Base-by-base conservation (phyloP, 108 stramenopile species). In the Cyclotella sp. region DNA sequence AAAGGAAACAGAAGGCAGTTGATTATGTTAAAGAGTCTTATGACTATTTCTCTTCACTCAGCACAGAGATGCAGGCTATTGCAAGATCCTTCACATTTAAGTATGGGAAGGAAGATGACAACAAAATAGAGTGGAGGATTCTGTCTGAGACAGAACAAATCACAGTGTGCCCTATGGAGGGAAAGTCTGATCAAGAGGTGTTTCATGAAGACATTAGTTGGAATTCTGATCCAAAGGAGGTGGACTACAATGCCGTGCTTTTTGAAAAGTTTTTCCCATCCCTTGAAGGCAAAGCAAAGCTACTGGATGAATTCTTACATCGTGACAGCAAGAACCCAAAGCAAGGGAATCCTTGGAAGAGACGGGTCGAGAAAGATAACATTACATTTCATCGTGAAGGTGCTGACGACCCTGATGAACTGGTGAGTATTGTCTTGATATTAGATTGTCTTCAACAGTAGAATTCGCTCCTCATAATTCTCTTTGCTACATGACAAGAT, bases 251-350 rank as follows among this genome's bases (percentile, higher is more conserved):
- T 27, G 16, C 5, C 7, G 18, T 28, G 11, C n/a, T 53, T 13
- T 69, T 69, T 26, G 51, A 69, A 3, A 49, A 69, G 9, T 69
- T 69, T n/a, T n/a, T n/a, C n/a, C n/a, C n/a, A n/a, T n/a, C n/a
- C n/a, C n/a, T n/a, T n/a, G n/a, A n/a, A n/a, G 68, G 51, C 51
- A 69, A 54, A 69, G 70, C 70, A 24, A 58, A 55, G 18, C 3
- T 71, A 10, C 8, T 30, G 21, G 70, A 71, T 26, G 30, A 71
- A 27, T 53, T 53, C n/a, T 19, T 53, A n/a, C 15, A 19, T 14
- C 11, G 52, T n/a, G 52, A 53, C 15, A 53, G 52, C n/a, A 53
- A 14, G n/a, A 53, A 53, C 21, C 9, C 9, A 53, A 6, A 18
- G 11, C 18, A n/a, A n/a, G n/a, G n/a, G 11, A 53, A 53, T 53